Evolutionary conservation across 805 yeast genomes (phyloP), one percentile per base, ranked within the genome.

Genomic region (Brettanomyces anomalus): DNA sequence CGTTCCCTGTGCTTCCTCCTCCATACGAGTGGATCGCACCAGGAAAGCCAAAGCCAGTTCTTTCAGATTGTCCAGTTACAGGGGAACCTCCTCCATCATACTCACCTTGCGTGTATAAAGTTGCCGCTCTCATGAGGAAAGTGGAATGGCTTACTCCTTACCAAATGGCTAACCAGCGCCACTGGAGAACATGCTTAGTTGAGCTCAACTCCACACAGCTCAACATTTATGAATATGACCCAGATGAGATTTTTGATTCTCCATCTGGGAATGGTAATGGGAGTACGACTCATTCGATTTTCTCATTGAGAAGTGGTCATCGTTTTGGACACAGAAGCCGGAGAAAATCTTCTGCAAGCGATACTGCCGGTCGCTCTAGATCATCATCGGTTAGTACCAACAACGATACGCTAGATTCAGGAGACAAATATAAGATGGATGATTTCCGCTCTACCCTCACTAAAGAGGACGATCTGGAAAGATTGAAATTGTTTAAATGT

Each of bases 191-290:
- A 36, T 72, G 72, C 36, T 67, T 83, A 18, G 68, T 86, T 60
- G 94, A 84, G 54, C 66, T 89, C 40, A 87, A 89, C 66, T 85
- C 90, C 16, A 89, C 97, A 2, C 95, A 86, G 62, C 64, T 89
- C 31, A 84, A 84, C 59, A 65, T 89, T 43, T 85, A 83, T 58
- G 53, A 61, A 15, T 65, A 68, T 13, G 74, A 56, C n/a, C 26
- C 17, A 32, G 21, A 35, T 14, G 34, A 28, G 33, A 15, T 15
- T 18, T 15, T 28, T 15, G 19, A 14, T 35, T 16, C 39, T 20
- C 39, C 15, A 7, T 7, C 28, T 11, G 28, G 28, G 10, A 24
- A 24, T 24, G 28, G 10, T 7, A 24, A 24, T 11, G 3, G 10
- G 28, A 11, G 28, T 24, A 7, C 28, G 28, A 11, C 28, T 7